These are phyloP conservation scores for Endocalyx cinctus DNA, from an alignment of 2,329 filamentous ascomycete species.

Conservation along the genomic window DNA sequence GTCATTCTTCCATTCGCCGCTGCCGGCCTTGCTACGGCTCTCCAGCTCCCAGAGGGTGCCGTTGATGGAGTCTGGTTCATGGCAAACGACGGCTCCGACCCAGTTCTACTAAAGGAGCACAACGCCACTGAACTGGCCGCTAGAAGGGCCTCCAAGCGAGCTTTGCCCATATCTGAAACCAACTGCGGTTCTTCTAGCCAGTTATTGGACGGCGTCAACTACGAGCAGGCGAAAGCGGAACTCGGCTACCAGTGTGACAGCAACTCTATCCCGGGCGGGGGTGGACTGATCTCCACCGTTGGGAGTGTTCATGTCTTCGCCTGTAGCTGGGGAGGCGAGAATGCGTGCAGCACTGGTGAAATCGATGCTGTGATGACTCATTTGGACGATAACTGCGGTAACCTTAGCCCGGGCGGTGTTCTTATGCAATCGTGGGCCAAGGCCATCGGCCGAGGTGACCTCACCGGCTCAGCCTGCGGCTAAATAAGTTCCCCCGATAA, in stretches of 20 bases:
- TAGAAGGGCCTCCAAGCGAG: no score
- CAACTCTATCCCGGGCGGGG: not conserved
- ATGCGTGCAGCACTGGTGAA: not conserved
- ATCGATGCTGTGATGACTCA: not conserved
- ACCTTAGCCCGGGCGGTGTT: not conserved
- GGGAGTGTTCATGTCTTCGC: not conserved
- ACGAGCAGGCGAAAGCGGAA: not conserved
- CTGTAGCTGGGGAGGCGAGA: not conserved
- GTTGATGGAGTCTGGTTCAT: no score
- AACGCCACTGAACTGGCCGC: no score
- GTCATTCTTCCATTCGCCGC: no score
- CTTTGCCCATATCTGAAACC: no score
- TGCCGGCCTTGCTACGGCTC: no score
- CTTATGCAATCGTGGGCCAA: not conserved
- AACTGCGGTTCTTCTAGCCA: no score
- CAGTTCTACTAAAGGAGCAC: no score
- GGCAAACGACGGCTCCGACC: no score
- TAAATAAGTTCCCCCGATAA: no score
- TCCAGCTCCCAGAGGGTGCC: no score
- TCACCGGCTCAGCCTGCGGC: no score
- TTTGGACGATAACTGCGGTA: not conserved
- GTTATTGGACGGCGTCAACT: not conserved
- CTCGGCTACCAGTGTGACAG: not conserved
- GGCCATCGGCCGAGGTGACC: not conserved
- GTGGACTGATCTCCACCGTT: not conserved